Base-by-base conservation (phyloP, 2,329 filamentous ascomycete species). In the Grosmannia serpens region DNA sequence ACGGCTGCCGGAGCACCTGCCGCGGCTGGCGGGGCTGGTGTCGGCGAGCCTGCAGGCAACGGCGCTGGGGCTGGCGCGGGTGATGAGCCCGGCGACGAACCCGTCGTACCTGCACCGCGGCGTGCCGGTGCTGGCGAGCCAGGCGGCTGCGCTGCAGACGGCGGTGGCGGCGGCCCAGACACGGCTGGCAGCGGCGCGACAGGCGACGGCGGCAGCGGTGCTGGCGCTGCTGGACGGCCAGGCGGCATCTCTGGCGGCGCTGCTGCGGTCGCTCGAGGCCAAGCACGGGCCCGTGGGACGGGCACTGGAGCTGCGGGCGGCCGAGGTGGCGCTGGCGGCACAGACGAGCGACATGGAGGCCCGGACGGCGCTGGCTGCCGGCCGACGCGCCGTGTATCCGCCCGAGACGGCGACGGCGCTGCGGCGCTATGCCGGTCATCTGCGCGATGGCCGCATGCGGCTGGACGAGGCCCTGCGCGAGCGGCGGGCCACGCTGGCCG, bases 31-130 rank as follows among this genome's bases (percentile, higher is more conserved):
- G 1, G 65, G 69, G 2, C 69, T 82, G 6, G 61, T 84, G 22
- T 81, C 80, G 3, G 65, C 71, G 0, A 70, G 72, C n/a, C 73
- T 86, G 0, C 76, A 78, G 57, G 66, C 71, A 1, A 74, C 75
- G 17, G 80, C 81, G 29, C 70, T 75, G 17, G 65, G 71, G 20
- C 71, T 83, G 27, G 74, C 78, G 1, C 75, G 79, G 46, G 70
- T 80, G 38, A 67, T 73, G 3, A 73, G 76, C 62, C 78, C 79
- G 1, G 70, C 70, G 20, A 80, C 77, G 1, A 81, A 81, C 67
- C 72, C 79, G 0, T 80, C 79, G 24, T 81, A 75, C 65, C 70
- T 84, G n/a, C 82, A 85, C 70, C 80, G 82, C 24, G 69, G 74
- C 27, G 77, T 85, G 55, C 72, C 80, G 1, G 70, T 73, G 22